Conservation (phyloP, 2,329 filamentous ascomycete genomes). For the Leptographium galeiforme region DNA sequence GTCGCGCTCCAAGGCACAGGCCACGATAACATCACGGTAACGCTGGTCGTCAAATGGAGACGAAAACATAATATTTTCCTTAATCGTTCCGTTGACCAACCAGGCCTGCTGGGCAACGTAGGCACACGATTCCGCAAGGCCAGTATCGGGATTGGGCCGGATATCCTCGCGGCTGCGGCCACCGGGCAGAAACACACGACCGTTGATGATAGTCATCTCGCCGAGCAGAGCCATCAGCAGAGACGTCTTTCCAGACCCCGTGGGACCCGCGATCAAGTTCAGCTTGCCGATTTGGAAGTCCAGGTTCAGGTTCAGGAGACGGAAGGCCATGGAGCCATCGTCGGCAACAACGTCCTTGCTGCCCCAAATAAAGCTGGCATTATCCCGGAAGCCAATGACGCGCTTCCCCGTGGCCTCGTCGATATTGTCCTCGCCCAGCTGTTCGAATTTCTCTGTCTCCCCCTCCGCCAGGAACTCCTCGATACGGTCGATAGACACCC, state of each 20-base stretch:
- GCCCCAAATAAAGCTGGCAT: constrained; percentile 80
- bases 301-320: constrained; percentile 69
- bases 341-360: constrained; percentile 46
- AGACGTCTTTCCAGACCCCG: constrained; percentile 90
- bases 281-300: constrained; percentile 75
- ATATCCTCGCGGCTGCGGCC: constrained; percentile 78
- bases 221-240: constrained; percentile 90
- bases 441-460: constrained; percentile 89
- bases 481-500: constrained; percentile 92
- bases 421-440: constrained; percentile 58
- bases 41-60: constrained; percentile 66
- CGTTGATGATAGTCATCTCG: constrained; percentile 81
- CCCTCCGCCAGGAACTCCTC: constrained; percentile 88
- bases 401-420: constrained; percentile 57
- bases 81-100: constrained; percentile 91
- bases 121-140: constrained; percentile 79
- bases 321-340: constrained; percentile 62
- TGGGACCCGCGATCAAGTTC: constrained; percentile 86
- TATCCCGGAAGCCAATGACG: constrained; percentile 67
- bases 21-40: constrained; percentile 78
- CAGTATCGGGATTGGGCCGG: constrained; percentile 66
- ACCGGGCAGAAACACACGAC: constrained; percentile 73
- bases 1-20: constrained; percentile 83
- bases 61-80: constrained; percentile 89
- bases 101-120: constrained; percentile 96